Evolutionary conservation across 2,329 filamentous ascomycete genomes (phyloP).

Genomic region (Cercospora sp.): DNA sequence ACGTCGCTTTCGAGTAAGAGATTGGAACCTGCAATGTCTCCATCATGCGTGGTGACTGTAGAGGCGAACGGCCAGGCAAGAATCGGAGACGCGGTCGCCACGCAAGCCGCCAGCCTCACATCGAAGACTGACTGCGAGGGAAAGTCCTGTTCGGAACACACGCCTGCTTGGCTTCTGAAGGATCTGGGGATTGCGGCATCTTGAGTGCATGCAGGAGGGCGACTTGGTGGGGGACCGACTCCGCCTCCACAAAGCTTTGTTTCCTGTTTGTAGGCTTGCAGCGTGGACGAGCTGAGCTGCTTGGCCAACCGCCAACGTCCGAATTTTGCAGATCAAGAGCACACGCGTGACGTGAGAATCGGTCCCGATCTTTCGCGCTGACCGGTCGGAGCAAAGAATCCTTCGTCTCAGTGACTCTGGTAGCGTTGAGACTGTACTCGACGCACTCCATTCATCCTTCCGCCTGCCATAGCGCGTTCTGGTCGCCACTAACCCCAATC

Average conservation of each 20-base stretch:
- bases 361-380: not conserved
- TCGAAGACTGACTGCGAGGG: not conserved
- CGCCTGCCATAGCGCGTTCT: not conserved
- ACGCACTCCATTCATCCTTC: not conserved
- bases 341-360: not conserved
- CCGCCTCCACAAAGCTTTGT: slow-evolving; percentile 5
- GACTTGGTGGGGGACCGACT: not conserved
- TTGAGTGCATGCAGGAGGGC: not conserved
- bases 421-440: not conserved
- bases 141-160: not conserved
- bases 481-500: not conserved
- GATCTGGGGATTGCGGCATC: not conserved
- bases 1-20: not conserved
- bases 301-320: not conserved
- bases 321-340: not conserved
- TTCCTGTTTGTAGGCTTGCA: not conserved
- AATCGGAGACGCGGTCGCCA: not conserved
- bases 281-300: not conserved
- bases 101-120: not conserved
- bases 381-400: not conserved
- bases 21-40: not conserved
- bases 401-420: not conserved
- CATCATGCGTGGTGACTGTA: not conserved
- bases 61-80: not conserved
- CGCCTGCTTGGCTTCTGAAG: not conserved